Base-by-base conservation (phyloP, 1,139 yeast genomes). In the Blastobotrys buckinghamii region DNA sequence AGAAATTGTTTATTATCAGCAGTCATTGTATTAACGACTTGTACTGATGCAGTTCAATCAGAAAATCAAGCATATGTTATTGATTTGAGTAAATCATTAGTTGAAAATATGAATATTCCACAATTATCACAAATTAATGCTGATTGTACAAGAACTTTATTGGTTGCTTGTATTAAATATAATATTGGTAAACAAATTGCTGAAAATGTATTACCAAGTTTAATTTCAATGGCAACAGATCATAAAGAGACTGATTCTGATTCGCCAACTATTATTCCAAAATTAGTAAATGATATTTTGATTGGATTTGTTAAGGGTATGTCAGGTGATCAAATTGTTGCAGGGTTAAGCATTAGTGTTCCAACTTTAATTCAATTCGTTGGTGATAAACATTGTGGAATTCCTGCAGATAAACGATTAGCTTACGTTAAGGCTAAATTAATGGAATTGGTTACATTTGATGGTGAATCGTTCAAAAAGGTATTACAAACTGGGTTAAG, bases 21-120 rank as follows among this genome's bases (percentile, higher is more conserved):
- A n/a, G 75, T 82, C 60, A 76, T 86, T 1, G 68, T 85, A 16
- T 63, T 81, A 15, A 80, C 87, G 6, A 70, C 78, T 5, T 77
- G 84, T 7, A 69, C 72, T 16, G 66, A 75, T 1, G 57, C 64
- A 2, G 61, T 82, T 37, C 57, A 61, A 22, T 65, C 70, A 1
- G 68, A 69, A 5, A 73, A 72, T n/a, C 63, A 67, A 1, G 6
- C 32, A 10, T 65, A 67, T 40, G 56, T 73, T 17, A 59, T 66
- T 3, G 61, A 61, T 22, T 58, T 67, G 59, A 73, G 58, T 47
- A 66, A 70, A 2, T 68, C 75, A 42, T 59, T 82, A 6, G 51
- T 72, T 57, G 63, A 61, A 61, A 62, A 69, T 50, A 43, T 71
- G 47, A 20, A 59, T 44, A 37, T 71, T 36, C 59, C 71, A 53